Evolutionary conservation across 495 filamentous ascomycete genomes (phyloP).

Genomic region (Pseudomonodictys pantanalensis): DNA sequence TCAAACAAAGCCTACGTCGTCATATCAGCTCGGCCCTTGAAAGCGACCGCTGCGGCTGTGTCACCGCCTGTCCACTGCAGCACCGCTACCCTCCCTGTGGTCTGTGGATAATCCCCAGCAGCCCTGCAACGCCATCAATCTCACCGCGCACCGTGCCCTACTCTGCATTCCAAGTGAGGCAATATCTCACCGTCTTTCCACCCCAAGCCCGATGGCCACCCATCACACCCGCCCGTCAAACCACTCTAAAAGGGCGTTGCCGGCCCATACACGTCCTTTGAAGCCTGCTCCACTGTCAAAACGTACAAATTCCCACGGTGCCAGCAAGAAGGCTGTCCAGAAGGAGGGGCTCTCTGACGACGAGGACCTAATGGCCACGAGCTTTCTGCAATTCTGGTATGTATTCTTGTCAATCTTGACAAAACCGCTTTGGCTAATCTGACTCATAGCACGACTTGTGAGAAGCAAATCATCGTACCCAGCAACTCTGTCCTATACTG

Average conservation of each 20-base stretch:
- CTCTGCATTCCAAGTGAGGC: constrained; percentile 2
- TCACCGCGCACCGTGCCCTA: constrained; percentile 26
- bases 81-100: no score
- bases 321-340: constrained; percentile 24
- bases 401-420: constrained; percentile 23
- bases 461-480: constrained; percentile 65
- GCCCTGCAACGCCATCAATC: constrained; percentile 23
- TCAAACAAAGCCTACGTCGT: constrained; percentile 30
- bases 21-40: constrained; percentile 30
- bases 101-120: no score
- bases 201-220: constrained; percentile 27
- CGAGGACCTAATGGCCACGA: constrained; percentile 58
- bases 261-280: constrained; percentile 30
- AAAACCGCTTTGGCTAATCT: constrained; percentile 4
- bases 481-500: constrained; percentile 55
- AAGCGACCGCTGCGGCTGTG: constrained; percentile 26
- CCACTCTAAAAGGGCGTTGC: constrained; percentile 30
- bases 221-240: constrained; percentile 24
- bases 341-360: constrained; percentile 39
- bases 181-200: constrained; percentile 35
- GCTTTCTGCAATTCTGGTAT: constrained; percentile 67
- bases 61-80: constrained; percentile 32
- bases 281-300: constrained; percentile 28
- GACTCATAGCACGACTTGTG: constrained; percentile 56
- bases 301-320: constrained; percentile 22